Evolutionary conservation across 345 rosid species (phyloP).

Genomic region (Rhizophora apiculata): DNA sequence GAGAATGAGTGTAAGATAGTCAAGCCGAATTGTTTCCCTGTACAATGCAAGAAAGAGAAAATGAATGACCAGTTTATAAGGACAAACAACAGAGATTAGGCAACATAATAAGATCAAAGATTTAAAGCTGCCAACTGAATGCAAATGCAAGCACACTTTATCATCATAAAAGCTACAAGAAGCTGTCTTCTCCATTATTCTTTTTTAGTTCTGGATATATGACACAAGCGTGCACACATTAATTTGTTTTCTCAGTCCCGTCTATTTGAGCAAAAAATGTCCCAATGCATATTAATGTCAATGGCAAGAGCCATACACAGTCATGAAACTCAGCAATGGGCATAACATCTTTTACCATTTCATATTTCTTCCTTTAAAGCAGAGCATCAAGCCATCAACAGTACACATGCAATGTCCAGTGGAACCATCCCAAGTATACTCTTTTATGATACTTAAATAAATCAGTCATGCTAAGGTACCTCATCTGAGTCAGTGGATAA

Average conservation of each 20-base stretch:
- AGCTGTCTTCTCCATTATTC: neutral
- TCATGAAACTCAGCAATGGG: neutral
- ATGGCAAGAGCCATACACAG: neutral
- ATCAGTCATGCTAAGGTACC: too few species aligned
- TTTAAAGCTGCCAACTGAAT: neutral
- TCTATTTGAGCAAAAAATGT: neutral
- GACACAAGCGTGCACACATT: neutral
- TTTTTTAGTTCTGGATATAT: neutral
- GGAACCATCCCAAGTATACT: too few species aligned
- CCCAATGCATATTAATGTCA: neutral
- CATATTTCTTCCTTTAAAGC: neutral
- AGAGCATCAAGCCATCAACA: too few species aligned
- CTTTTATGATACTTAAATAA: too few species aligned
- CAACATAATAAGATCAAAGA: conserved; percentile 3
- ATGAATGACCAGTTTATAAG: conserved; percentile 8
- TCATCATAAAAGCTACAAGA: neutral
- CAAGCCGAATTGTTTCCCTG: conserved; percentile 81
- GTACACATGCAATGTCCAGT: too few species aligned
- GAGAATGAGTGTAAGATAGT: conserved; percentile 62
- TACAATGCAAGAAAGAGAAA: conserved; percentile 15
- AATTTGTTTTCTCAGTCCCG: neutral
- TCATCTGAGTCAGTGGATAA: too few species aligned
- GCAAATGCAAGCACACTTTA: conserved; percentile 1
- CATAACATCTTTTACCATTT: neutral
- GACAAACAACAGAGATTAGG: conserved; percentile 2